A percentile compares a stretch with the other conserved stretches of the same genome.
Conservation (phyloP, 2,329 filamentous ascomycete species). For the Verticillium nonalfalfae region DNA sequence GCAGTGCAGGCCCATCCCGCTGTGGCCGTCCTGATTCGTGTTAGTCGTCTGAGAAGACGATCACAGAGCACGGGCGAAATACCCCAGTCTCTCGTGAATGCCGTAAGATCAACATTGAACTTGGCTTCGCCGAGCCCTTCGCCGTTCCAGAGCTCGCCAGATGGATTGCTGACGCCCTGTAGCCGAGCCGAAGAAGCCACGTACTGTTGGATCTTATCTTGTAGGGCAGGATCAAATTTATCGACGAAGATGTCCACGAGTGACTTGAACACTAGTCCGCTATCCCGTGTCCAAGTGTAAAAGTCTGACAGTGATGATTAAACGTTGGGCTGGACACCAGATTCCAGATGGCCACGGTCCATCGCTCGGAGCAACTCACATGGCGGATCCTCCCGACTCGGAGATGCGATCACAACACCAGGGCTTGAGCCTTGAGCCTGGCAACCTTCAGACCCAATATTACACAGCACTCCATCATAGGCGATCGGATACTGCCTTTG, state of each 20-base stretch:
- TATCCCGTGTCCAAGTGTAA: constrained; percentile 74
- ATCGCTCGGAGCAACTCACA: constrained; percentile 32
- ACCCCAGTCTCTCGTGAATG: constrained; percentile 64
- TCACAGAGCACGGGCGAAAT: neutral
- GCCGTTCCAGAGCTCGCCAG: constrained; percentile 48
- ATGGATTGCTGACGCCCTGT: constrained; percentile 64
- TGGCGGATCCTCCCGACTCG: constrained; percentile 44
- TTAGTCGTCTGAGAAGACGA: neutral
- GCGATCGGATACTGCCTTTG: constrained; percentile 44
- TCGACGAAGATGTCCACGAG: constrained; percentile 60
- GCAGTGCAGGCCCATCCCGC: constrained; percentile 70
- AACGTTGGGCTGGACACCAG: neutral
- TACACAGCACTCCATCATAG: constrained; percentile 46
- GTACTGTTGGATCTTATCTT: constrained; percentile 59
- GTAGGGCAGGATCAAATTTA: constrained; percentile 50
- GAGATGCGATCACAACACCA: constrained; percentile 51
- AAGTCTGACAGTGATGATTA: constrained; percentile 47
- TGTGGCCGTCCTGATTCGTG: constrained; percentile 57
- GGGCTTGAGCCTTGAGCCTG: constrained; percentile 36
- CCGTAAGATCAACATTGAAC: constrained; percentile 56
- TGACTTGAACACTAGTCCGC: constrained; percentile 64
- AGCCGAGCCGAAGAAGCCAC: constrained; percentile 60
- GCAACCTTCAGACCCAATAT: constrained; percentile 48
- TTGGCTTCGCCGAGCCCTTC: constrained; percentile 65
- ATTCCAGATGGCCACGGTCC: neutral